These are phyloP conservation scores for Nyssa sinensis DNA, from an alignment of 148 eudicot genomes.

Conservation along the genomic window DNA sequence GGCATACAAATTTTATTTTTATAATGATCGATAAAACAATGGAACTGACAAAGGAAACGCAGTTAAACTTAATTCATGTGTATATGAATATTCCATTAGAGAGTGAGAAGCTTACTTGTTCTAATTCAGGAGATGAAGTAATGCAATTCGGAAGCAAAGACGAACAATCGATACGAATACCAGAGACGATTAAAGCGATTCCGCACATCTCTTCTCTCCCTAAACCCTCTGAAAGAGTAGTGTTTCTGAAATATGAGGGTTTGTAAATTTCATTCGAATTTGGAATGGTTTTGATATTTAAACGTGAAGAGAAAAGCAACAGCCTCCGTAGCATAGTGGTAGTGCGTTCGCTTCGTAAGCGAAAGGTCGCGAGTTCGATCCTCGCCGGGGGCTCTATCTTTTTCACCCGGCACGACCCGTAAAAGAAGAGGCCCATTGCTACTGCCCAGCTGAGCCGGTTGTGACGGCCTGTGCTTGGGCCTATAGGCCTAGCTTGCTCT, in stretches of 20 bases:
- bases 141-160: slow-evolving; percentile 15
- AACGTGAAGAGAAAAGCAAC: neutral
- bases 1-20: no score
- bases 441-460: no score
- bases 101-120: slow-evolving; percentile 34
- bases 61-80: neutral
- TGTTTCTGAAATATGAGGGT: neutral
- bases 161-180: slow-evolving; percentile 45
- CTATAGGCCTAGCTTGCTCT: no score
- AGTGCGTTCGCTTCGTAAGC: slow-evolving; percentile 69
- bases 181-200: slow-evolving; percentile 65
- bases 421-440: no score
- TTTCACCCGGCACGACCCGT: no score
- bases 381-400: slow-evolving; percentile 52
- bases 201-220: slow-evolving; percentile 65
- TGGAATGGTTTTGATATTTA: no score
- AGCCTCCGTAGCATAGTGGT: slow-evolving; percentile 66
- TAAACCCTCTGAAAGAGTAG: slow-evolving; percentile 2
- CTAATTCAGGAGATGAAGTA: slow-evolving; percentile 22
- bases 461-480: no score
- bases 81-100: neutral
- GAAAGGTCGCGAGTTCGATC: slow-evolving; percentile 68
- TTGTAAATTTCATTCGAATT: no score
- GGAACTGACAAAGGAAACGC: no score
- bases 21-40: no score